Evolutionary conservation across 805 yeast genomes (phyloP), one percentile per base, ranked within the genome.

Genomic region (Lipomyces mesembrius): DNA sequence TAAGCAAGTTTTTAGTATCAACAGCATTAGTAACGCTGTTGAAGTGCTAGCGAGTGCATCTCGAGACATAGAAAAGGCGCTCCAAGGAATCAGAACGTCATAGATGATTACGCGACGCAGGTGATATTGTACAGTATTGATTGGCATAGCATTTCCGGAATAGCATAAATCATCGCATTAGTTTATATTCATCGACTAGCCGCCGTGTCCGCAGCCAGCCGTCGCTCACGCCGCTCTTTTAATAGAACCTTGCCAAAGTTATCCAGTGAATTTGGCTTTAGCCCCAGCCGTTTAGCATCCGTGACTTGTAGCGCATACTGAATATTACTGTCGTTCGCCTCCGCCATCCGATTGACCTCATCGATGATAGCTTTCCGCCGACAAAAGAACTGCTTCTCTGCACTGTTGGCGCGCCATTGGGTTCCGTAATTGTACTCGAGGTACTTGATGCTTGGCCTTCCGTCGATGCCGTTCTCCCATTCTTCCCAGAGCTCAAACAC

Each of bases 1-100:
- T 1, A 57, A 46, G 20, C 71, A 68, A 59, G 71, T 62, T n/a
- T 62, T 68, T 29, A 60, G 34, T 27, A 35, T 46, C 9, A 25
- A 29, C 54, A 43, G 53, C 8, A 60, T 68, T 34, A 37, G 29
- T 8, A 43, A 59, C 2, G 67, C 70, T 6, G 62, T 61, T 11
- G 62, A 57, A 6, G 59, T 67, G 3, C 49, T 68, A 35, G 17
- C 58, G 35, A 37, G 22, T 9, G 65, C 66, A 3, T 64, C 64
- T 9, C n/a, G 32, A 9, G 70, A 68, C 12, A 53, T 68, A 6
- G 64, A 61, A n/a, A 20, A 12, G 9, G 71, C 65, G 14, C 35
- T 68, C n/a, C 32, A 43, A 25, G 22, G 25, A 22, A 57, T 62
- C 35, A 52, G 17, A 25, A 22, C 55, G 22, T 43, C 20, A 8